Base-by-base conservation (phyloP, 306 rosid species). In the Rosa multiflora region DNA sequence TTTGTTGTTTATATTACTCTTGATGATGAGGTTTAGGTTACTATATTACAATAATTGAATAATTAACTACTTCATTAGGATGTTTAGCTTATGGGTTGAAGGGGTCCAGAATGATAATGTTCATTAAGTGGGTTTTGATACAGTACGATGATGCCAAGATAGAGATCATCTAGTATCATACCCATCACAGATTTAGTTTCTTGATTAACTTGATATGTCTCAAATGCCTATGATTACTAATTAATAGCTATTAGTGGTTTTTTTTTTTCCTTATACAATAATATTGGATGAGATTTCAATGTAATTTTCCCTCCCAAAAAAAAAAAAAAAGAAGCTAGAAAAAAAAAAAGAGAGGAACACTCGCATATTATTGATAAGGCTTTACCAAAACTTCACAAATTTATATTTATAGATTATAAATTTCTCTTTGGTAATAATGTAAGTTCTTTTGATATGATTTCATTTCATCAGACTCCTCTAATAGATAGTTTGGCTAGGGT, bases 101-200 rank as follows among this genome's bases (percentile, higher is more conserved):
- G 64, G 73, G 73, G 93, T 86, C 90, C 70, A 47, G 76, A 75
- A 71, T 81, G 81, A 81, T 90, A 79, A 78, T 75, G 32, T n/a
- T 67, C 70, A 67, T 29, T 79, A 52, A 55, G 67, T 79, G 80
- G 85, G 80, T 61, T 72, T 82, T 58, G 72, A 51, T 73, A 63
- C 47, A 66, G 67, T 62, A 55, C 86, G 87, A 79, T 26, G 63
- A 76, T 81, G 44, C 51, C 78, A 74, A 78, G 77, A 52, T 17
- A 17, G 4, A 15, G 9, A 63, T 63, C 48, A 37, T 66, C 68
- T 5, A 13, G 69, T 10, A 32, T 78, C 74, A 70, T 75, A 79
- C 23, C 73, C 69, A 18, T 47, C 56, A 48, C 51, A 43, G 13
- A 51, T 49, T 75, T 35, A 37, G 15, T 8, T 78, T 69, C 76